A percentile compares a stretch with the other conserved stretches of the same genome.
Evolutionary conservation across 1,139 yeast species (phyloP).

Genomic region (Blastobotrys persicus): DNA sequence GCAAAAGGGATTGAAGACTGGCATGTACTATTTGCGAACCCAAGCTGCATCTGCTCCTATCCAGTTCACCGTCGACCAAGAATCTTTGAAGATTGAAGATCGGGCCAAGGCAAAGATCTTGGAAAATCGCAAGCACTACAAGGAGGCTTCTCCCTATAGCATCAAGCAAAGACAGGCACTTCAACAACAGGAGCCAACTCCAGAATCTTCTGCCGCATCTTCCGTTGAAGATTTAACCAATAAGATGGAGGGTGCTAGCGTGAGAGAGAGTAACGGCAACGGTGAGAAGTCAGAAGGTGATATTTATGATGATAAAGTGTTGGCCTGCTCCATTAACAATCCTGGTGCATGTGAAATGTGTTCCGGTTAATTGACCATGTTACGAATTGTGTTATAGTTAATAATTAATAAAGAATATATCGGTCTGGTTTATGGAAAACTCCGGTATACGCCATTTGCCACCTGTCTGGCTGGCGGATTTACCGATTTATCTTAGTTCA

Average conservation of each 20-base stretch:
- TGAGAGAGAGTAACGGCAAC: constrained; percentile 20
- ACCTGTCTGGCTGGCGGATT: too few relatives aligned
- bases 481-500: too few relatives aligned
- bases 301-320: constrained; percentile 86
- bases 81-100: constrained; percentile 43
- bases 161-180: constrained; percentile 5
- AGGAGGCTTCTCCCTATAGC: constrained; percentile 5
- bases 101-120: constrained; percentile 28
- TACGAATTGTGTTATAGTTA: constrained; percentile 5
- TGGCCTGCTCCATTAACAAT: constrained; percentile 95
- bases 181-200: constrained; percentile 7
- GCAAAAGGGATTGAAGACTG: constrained; percentile 96
- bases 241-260: constrained; percentile 14
- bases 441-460: too few relatives aligned
- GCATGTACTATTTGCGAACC: constrained; percentile 95
- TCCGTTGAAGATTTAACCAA: constrained; percentile 16
- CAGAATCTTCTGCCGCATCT: constrained; percentile 4
- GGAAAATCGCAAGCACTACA: constrained; percentile 7
- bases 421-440: too few relatives aligned
- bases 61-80: constrained; percentile 80
- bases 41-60: constrained; percentile 95
- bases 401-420: neutral
- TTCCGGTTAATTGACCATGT: constrained; percentile 69
- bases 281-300: constrained; percentile 46
- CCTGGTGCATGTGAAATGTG: constrained; percentile 99